Evolutionary conservation across 371 early-diverging fungal genomes (phyloP), one percentile per base, ranked within the genome.

Genomic region (Circinella minor): DNA sequence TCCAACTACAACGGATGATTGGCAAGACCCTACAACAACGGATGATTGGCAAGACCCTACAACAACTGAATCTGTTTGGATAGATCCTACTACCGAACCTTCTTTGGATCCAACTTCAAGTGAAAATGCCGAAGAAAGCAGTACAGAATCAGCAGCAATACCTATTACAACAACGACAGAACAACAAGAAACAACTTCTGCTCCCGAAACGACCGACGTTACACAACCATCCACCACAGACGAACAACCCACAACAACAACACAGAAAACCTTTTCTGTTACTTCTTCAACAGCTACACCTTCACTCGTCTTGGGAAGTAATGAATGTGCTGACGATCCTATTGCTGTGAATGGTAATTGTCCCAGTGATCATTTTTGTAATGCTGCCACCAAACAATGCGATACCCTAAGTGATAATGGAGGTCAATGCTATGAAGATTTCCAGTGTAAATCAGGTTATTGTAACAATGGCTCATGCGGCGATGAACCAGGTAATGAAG

Each of bases 281-380:
- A 74, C 71, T 17, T 74, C 74, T 2, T 74, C 74, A 0, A 77
- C 71, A 18, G 72, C 77, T 10, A 71, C 71, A 10, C 76, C 76
- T 4, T 70, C 71, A 2, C 68, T 73, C 20, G 73, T 77, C 1
- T 49, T 77, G 10, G 74, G 77, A 20, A 13, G 27, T 13, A 70
- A 68, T 36, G 74, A 73, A 63, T 76, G 77, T 48, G 65, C 65
- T 14, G 43, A 37, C 1, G 77, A 76, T 59, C 67, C 76, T 3
- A 65, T 55, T 20, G 73, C 76, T 5, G 54, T 71, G 48, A 55
- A 70, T 48, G 76, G 73, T 36, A 38, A 47, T 7, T 76, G 76
- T 59, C 65, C 68, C 11, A 27, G 37, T 20, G 68, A 71, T 36
- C 68, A 72, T 66, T 76, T 73, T 59, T 76, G 76, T 37, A 76